A percentile compares a stretch with the other conserved stretches of the same genome.
Evolutionary conservation across 441 rosid species (phyloP).

Genomic region (Bruguiera hainesii): DNA sequence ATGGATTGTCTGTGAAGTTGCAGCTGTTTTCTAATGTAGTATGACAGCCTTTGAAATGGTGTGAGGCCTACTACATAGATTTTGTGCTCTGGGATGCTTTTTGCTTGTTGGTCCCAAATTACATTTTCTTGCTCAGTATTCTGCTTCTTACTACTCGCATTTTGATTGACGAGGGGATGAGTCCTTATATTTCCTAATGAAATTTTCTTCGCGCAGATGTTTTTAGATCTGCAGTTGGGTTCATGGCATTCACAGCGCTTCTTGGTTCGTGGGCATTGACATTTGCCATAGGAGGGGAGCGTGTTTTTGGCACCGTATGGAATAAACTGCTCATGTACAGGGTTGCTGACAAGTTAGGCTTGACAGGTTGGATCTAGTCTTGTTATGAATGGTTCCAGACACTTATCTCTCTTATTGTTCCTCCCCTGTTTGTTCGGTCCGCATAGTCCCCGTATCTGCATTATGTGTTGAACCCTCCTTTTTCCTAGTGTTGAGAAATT

Average conservation of each 20-base stretch:
- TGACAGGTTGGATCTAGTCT: slow-evolving; percentile 67
- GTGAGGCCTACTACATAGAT: background rate
- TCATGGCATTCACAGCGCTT: slow-evolving; percentile 48
- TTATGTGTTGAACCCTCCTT: too few relatives aligned
- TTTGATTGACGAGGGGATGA: background rate
- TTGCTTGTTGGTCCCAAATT: background rate
- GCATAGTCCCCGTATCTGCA: too few relatives aligned
- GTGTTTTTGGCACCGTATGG: slow-evolving; percentile 72
- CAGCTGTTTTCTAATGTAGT: background rate
- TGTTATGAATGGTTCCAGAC: background rate
- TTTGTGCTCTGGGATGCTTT: background rate
- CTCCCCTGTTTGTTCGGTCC: too few relatives aligned
- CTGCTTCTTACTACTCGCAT: too few relatives aligned
- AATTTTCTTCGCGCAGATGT: slow-evolving; percentile 49
- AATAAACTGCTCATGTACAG: slow-evolving; percentile 89
- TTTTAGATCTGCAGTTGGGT: slow-evolving; percentile 72
- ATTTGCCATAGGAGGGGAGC: slow-evolving; percentile 78
- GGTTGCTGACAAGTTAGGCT: slow-evolving; percentile 77
- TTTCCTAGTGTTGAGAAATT: too few relatives aligned
- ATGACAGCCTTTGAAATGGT: background rate
- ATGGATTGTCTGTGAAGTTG: background rate
- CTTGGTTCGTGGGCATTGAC: slow-evolving; percentile 81
- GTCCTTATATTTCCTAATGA: background rate
- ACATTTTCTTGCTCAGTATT: background rate
- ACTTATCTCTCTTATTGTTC: too few relatives aligned